Evolutionary conservation across 2,329 filamentous ascomycete genomes (phyloP).

Genomic region (Pseudopyrenochaeta lycopersici): DNA sequence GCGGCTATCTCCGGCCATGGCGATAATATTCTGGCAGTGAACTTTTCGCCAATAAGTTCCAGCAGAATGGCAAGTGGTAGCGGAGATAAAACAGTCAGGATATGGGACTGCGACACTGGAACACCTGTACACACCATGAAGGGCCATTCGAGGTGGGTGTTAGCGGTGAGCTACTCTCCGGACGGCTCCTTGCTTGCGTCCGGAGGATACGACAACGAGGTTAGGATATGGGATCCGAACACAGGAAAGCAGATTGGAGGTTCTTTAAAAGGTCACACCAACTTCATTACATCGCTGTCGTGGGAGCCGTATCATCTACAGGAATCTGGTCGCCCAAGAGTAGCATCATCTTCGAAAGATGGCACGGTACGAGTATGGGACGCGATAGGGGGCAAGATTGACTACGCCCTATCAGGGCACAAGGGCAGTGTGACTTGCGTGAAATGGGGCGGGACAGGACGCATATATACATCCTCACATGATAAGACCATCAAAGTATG

Average conservation of each 20-base stretch:
- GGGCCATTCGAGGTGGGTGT: slow-evolving; percentile 89
- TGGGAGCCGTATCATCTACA: slow-evolving; percentile 96
- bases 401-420: slow-evolving; percentile 87
- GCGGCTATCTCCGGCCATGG: slow-evolving; percentile 90
- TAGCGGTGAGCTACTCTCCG: slow-evolving; percentile 87
- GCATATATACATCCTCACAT: slow-evolving; percentile 68
- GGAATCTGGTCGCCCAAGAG: slow-evolving; percentile 73
- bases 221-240: slow-evolving; percentile 88
- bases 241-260: slow-evolving; percentile 78
- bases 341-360: slow-evolving; percentile 92
- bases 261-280: slow-evolving; percentile 82
- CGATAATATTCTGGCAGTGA: slow-evolving; percentile 84
- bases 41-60: slow-evolving; percentile 83
- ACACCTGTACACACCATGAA: slow-evolving; percentile 86
- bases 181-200: slow-evolving; percentile 84
- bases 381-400: slow-evolving; percentile 77
- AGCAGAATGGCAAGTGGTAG: slow-evolving; percentile 85
- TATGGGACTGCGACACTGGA: slow-evolving; percentile 95
- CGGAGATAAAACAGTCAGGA: slow-evolving; percentile 87
- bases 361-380: slow-evolving; percentile 88
- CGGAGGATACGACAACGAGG: slow-evolving; percentile 90
- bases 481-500: slow-evolving; percentile 94
- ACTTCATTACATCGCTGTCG: slow-evolving; percentile 85
- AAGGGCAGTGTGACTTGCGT: slow-evolving; percentile 90
- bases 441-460: slow-evolving; percentile 89